These are phyloP conservation scores for Tetrapisispora nanseiensis DNA, from an alignment of 805 yeast genomes.

Conservation along the genomic window DNA sequence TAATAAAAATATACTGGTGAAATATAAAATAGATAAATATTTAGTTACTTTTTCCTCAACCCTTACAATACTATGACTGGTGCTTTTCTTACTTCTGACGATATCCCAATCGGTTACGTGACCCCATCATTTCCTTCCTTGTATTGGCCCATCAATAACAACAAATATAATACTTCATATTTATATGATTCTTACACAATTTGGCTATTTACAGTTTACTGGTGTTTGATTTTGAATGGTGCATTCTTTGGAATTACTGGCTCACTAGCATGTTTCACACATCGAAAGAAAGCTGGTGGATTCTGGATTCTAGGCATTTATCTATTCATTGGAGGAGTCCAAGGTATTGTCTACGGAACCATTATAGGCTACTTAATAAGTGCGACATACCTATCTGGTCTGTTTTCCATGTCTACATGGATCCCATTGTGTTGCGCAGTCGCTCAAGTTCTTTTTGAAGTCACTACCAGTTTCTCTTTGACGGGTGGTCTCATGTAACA, in stretches of 20 bases:
- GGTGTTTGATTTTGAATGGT: conserved; percentile 66
- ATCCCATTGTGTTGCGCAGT: conserved; percentile 79
- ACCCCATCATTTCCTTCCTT: conserved; percentile 77
- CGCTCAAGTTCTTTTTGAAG: conserved; percentile 54
- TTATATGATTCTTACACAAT: conserved; percentile 64
- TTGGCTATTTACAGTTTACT: conserved; percentile 72
- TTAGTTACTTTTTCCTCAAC: too few relatives aligned
- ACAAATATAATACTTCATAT: conserved; percentile 35
- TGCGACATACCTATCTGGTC: conserved; percentile 70
- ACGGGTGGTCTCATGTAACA: conserved; percentile 15
- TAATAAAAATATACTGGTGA: too few relatives aligned
- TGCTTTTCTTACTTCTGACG: conserved; percentile 36
- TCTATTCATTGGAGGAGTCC: conserved; percentile 44
- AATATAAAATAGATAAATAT: too few relatives aligned
- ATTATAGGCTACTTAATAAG: conserved; percentile 66
- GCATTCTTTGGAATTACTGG: conserved; percentile 61
- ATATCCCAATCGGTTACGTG: conserved; percentile 71
- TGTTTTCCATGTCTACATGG: conserved; percentile 90
- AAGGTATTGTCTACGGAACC: conserved; percentile 65
- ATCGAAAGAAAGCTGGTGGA: conserved; percentile 33
- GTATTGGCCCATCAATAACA: conserved; percentile 51
- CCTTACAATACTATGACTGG: too few relatives aligned
- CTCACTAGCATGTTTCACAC: conserved; percentile 43
- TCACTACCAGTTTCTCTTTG: conserved; percentile 37
- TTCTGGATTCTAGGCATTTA: conserved; percentile 40